Base-by-base conservation (phyloP, 2,329 filamentous ascomycete genomes). In the Aspergillus aculeatinus region DNA sequence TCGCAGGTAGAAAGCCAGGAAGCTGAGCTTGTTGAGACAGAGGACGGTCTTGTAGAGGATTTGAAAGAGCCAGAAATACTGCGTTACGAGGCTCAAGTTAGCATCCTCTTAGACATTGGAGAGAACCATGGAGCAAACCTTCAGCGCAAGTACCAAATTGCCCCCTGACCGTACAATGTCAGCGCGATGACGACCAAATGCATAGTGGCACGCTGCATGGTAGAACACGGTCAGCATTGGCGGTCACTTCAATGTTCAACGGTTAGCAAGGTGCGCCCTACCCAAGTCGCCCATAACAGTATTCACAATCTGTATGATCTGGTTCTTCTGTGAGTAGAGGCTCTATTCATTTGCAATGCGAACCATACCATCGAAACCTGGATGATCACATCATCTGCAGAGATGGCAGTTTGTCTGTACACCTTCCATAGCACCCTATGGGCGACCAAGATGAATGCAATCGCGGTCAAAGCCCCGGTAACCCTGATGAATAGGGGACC, bases 1-100 rank as follows among this genome's bases (percentile, higher is more conserved):
- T 16, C 73, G 70, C 49, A 64, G 54, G 60, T 67, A 73, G 59
- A 74, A 68, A 23, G 65, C 53, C 4, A 72, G 52, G 21, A 69
- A 67, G 16, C 72, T 73, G 21, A 70, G 59, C 44, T 75, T 75
- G 67, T 55, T 55, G 16, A 55, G 52, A 9, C 56, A 53, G 3
- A 58, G 50, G 29, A 58, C 39, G 10, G 52, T 29, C 19, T 58
- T 58, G 42, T 58, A 58, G 2, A 58, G 12, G 29, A 58, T 58
- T 12, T 58, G 56, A 16, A 58, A 58, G 16, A 58, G 56, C 56
- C 50, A 58, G 56, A 58, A 58, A 11, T 23, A 58, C 56, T 54
- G 1, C 16, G 16, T 2, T 3, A 9, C 0, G 16, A 0, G 9
- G 9, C 14, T 44, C 16, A 2, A n/a, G 39, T 44, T 19, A 44